Conservation (phyloP, 179 eudicot genomes). For the Carnegiea gigantea region DNA sequence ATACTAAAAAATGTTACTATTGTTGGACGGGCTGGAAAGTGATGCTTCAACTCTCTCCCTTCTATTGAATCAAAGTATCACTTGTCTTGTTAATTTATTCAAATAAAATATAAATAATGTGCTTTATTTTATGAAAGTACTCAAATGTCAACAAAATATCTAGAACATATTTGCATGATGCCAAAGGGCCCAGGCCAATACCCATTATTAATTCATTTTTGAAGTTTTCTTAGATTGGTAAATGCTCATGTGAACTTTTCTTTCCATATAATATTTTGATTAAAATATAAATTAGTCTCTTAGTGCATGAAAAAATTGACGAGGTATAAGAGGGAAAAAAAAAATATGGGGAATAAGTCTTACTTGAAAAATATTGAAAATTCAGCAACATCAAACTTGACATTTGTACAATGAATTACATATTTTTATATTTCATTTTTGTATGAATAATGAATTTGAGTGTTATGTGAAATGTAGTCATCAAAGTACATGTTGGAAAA, state of each 20-base stretch:
- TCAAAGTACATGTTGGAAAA: conserved; percentile 10
- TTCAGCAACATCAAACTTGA: not conserved
- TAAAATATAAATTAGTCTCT: not conserved
- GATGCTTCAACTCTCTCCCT: no score
- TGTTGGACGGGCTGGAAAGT: no score
- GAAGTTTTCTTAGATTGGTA: not conserved
- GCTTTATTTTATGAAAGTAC: not conserved
- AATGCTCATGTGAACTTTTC: not conserved
- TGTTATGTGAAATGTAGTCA: not conserved
- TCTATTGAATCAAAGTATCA: no score
- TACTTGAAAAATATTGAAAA: not conserved
- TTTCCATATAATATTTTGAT: not conserved
- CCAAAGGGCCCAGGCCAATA: not conserved
- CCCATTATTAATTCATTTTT: not conserved
- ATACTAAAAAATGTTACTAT: no score
- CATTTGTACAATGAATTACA: not conserved
- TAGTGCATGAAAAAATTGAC: no score
- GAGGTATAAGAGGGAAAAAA: no score
- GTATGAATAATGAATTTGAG: not conserved
- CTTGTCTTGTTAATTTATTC: no score
- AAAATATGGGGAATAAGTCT: not conserved
- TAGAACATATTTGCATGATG: not conserved
- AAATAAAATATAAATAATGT: no score
- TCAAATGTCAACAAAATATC: not conserved
- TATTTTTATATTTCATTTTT: not conserved